Percentiles rank a stretch among this genome's conserved stretches.
Conservation (phyloP, 345 rosid genomes). For the Capsella bursapastoris region DNA sequence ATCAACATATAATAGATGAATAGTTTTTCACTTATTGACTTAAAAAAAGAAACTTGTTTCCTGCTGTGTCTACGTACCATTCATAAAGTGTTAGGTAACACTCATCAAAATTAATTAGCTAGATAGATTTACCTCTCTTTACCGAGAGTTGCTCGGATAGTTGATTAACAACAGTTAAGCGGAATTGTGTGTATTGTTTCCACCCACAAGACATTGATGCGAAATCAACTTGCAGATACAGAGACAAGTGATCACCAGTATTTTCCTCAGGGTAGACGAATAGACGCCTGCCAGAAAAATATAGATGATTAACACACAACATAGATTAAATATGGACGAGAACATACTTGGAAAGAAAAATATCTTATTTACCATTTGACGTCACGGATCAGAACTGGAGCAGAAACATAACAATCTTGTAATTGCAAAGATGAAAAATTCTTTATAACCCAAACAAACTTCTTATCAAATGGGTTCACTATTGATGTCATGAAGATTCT, state of each 20-base stretch:
- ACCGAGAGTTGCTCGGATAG: slow-evolving; percentile 46
- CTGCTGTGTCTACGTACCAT: no score
- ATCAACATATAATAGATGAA: not conserved
- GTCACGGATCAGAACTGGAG: not conserved
- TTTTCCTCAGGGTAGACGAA: slow-evolving; percentile 75
- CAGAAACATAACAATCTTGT: slow-evolving; percentile 11
- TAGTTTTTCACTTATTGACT: no score
- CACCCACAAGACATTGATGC: slow-evolving; percentile 68
- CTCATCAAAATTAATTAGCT: not conserved
- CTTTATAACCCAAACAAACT: slow-evolving; percentile 6
- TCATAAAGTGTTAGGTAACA: not conserved
- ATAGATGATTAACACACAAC: not conserved
- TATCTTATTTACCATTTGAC: not conserved
- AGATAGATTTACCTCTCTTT: not conserved
- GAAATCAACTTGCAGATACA: slow-evolving; percentile 79
- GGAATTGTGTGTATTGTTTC: slow-evolving; percentile 73
- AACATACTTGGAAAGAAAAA: not conserved
- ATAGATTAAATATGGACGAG: not conserved
- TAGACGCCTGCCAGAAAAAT: slow-evolving; percentile 55
- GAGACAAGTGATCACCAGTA: slow-evolving; percentile 66
- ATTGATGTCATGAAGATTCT: not conserved
- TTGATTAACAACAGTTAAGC: slow-evolving; percentile 70
- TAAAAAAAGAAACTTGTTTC: no score
- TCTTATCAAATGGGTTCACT: not conserved
- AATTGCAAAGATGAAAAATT: slow-evolving; percentile 5